Evolutionary conservation across 352 stramenopile species (phyloP).

Genomic region (Phytophthora quininea): DNA sequence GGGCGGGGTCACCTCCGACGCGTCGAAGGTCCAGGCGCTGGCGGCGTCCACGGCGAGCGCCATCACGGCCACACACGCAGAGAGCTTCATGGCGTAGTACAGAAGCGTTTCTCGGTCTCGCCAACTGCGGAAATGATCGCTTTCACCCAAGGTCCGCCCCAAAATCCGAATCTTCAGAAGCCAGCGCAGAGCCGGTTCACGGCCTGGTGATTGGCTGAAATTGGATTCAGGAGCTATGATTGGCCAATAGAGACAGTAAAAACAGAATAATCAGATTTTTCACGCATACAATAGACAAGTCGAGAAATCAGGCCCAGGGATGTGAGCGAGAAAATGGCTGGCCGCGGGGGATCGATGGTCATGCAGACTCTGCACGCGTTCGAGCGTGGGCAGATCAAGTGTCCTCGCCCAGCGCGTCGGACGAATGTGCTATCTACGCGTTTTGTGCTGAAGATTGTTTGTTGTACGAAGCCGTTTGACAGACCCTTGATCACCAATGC

Average conservation of each 20-base stretch:
- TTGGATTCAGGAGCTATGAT: not conserved
- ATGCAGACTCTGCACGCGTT: not conserved
- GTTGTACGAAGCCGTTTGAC: too few species aligned
- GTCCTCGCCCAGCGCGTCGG: too few species aligned
- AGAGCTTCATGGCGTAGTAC: conserved; percentile 32
- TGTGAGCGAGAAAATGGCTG: not conserved
- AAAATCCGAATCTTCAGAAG: conserved; percentile 25
- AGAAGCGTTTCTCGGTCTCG: not conserved
- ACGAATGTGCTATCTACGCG: too few species aligned
- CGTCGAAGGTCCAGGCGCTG: conserved; percentile 43
- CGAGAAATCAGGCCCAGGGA: too few species aligned
- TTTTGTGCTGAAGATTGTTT: too few species aligned
- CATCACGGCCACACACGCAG: conserved; percentile 20
- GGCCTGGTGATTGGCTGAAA: not conserved
- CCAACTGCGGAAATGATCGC: conserved; percentile 11
- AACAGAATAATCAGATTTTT: too few species aligned
- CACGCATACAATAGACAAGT: too few species aligned
- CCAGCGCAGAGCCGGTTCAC: not conserved
- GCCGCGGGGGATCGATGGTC: not conserved
- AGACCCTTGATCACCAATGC: too few species aligned
- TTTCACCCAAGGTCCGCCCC: not conserved
- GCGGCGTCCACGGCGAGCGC: conserved; percentile 20
- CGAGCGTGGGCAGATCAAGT: too few species aligned
- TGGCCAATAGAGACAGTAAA: not conserved
- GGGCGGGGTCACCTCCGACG: conserved; percentile 30